phyloP scores from a whole-genome alignment of 1,139 yeast species.

The Candida frijolesensis region DNA sequence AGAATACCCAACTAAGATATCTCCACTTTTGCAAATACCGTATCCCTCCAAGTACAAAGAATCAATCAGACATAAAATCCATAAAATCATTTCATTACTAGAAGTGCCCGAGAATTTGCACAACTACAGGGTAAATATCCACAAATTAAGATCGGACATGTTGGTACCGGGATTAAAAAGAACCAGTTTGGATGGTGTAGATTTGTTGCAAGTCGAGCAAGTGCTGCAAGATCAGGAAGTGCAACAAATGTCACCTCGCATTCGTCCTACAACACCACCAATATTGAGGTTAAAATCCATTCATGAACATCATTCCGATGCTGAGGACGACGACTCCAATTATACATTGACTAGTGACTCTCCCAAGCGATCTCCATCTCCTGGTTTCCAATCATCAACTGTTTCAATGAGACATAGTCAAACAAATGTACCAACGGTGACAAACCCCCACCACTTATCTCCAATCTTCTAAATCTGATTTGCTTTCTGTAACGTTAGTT shows the following conservation, averaged over 20 bases:
- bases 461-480: conserved; percentile 9
- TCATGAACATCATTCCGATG: conserved; percentile 1
- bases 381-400: neutral
- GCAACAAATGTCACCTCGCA: neutral
- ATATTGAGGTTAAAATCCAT: conserved; percentile 2
- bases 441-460: conserved; percentile 12
- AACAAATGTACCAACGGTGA: conserved; percentile 3
- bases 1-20: conserved; percentile 5
- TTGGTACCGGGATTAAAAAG: conserved; percentile 35
- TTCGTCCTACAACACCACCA: conserved; percentile 1
- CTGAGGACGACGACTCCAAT: neutral
- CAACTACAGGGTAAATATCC: conserved; percentile 39
- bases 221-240: conserved; percentile 4
- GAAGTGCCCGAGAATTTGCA: conserved; percentile 27
- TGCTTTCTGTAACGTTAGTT: neutral
- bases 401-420: neutral
- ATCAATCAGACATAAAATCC: conserved; percentile 32
- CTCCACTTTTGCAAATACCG: conserved; percentile 11
- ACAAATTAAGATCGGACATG: conserved; percentile 43
- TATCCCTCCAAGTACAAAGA: conserved; percentile 18
- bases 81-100: conserved; percentile 29
- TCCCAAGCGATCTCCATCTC: neutral
- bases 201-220: conserved; percentile 13
- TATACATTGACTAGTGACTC: conserved; percentile 1
- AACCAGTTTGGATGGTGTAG: conserved; percentile 16